Percentiles rank a stretch among this genome's conserved stretches.
Evolutionary conservation across 1,139 yeast species (phyloP).

Genomic region (Diutina pseudorugosa): DNA sequence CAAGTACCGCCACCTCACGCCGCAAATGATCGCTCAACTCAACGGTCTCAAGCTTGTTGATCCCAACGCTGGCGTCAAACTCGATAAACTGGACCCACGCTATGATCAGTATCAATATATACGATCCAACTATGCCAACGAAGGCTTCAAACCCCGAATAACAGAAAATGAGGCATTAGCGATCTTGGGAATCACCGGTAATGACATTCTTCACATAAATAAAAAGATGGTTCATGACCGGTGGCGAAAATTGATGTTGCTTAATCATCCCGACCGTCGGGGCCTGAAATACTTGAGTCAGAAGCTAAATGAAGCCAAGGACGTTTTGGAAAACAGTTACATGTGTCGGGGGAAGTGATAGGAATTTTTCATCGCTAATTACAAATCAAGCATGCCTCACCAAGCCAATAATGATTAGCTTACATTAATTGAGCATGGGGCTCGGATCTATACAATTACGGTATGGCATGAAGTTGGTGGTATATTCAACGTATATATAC

Average conservation of each 20-base stretch:
- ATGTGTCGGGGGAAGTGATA: slow-evolving; percentile 9
- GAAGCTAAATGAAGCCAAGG: slow-evolving; percentile 69
- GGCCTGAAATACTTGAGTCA: slow-evolving; percentile 63
- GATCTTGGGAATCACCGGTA: slow-evolving; percentile 40
- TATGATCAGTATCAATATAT: slow-evolving; percentile 6
- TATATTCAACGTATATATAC: not conserved
- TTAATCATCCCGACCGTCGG: slow-evolving; percentile 66
- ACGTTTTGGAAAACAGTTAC: slow-evolving; percentile 46
- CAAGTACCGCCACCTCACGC: slow-evolving; percentile 32
- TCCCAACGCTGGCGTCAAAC: not conserved
- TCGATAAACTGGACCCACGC: not conserved
- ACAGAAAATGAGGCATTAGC: slow-evolving; percentile 49
- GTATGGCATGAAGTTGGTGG: not conserved
- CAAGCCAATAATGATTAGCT: too few species aligned
- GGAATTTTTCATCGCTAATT: too few species aligned
- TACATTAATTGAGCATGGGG: not conserved
- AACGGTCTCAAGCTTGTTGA: slow-evolving; percentile 26
- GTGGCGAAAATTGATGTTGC: slow-evolving; percentile 53
- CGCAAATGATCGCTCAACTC: slow-evolving; percentile 43
- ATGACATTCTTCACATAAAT: slow-evolving; percentile 36
- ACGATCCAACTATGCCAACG: slow-evolving; percentile 12
- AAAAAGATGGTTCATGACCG: slow-evolving; percentile 33
- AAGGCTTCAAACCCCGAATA: slow-evolving; percentile 41
- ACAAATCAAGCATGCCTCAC: not conserved
- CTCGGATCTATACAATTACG: not conserved